Percentiles rank a stretch among this genome's conserved stretches.
These are phyloP conservation scores for Paspalum vaginatum DNA, from an alignment of 176 grass and related monocot genomes.

Conservation along the genomic window DNA sequence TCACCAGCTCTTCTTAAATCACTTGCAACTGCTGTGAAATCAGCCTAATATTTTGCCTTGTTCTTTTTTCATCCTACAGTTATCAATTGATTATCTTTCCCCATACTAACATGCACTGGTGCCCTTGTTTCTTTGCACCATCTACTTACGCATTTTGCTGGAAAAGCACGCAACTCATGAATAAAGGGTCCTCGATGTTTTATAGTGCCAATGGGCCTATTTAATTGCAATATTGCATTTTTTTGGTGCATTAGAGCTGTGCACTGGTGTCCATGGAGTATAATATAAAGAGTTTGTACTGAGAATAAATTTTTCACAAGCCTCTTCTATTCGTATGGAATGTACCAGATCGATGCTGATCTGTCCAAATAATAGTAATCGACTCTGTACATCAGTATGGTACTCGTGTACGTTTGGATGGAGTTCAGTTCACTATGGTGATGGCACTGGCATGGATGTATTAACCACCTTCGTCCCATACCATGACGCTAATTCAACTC, in stretches of 20 bases:
- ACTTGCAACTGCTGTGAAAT: conserved; percentile 47
- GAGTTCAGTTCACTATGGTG: no score
- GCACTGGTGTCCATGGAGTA: background rate
- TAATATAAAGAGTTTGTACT: background rate
- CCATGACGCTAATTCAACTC: background rate
- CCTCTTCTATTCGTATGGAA: background rate
- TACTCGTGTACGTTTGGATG: no score
- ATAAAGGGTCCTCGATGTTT: conserved; percentile 6
- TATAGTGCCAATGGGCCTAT: background rate
- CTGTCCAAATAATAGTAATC: background rate
- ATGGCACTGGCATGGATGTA: no score
- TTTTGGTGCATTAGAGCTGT: background rate
- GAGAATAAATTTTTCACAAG: background rate
- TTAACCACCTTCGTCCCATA: background rate
- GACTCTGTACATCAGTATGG: no score
- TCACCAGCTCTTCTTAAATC: conserved; percentile 72
- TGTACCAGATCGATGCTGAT: background rate
- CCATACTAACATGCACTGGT: background rate
- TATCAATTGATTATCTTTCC: background rate
- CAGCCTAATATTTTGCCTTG: conserved; percentile 5
- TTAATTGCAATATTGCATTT: background rate
- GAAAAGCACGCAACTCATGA: background rate
- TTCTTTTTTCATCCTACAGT: background rate
- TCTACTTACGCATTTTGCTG: background rate
- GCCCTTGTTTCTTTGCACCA: background rate